These are phyloP conservation scores for Beta corolliflora DNA, from an alignment of 179 eudicot genomes.

Conservation along the genomic window DNA sequence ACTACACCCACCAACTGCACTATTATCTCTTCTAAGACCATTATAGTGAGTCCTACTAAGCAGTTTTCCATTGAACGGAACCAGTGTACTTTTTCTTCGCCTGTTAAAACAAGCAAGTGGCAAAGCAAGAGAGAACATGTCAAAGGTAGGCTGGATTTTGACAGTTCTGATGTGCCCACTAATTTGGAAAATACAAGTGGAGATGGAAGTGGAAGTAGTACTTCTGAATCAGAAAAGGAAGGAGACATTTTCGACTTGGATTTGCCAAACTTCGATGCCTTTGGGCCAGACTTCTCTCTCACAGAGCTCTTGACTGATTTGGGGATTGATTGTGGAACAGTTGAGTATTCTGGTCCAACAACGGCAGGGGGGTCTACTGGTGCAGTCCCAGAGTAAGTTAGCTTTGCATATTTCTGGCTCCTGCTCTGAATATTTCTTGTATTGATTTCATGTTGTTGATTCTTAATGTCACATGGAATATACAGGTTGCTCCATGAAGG, in stretches of 20 bases:
- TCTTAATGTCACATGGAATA: background rate
- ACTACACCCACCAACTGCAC: conserved; percentile 62
- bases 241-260: conserved; percentile 68
- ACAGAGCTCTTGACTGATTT: conserved; percentile 67
- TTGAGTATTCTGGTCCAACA: conserved; percentile 41
- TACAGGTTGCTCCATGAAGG: conserved; percentile 43
- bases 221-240: conserved; percentile 60
- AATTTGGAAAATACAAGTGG: conserved; percentile 34
- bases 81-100: conserved; percentile 66
- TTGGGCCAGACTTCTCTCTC: conserved; percentile 61
- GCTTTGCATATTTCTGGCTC: background rate
- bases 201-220: conserved; percentile 37
- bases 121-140: conserved; percentile 61
- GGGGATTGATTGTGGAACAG: conserved; percentile 50
- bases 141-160: conserved; percentile 86
- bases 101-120: conserved; percentile 49
- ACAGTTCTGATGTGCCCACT: conserved; percentile 45
- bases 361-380: conserved; percentile 43
- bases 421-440: background rate
- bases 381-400: conserved; percentile 48
- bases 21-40: conserved; percentile 67
- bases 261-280: conserved; percentile 58
- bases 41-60: conserved; percentile 72
- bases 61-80: conserved; percentile 62
- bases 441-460: conserved; percentile 1